Evolutionary conservation across 768 basidiomycete species (phyloP).

Genomic region (Wakefieldia striispora): DNA sequence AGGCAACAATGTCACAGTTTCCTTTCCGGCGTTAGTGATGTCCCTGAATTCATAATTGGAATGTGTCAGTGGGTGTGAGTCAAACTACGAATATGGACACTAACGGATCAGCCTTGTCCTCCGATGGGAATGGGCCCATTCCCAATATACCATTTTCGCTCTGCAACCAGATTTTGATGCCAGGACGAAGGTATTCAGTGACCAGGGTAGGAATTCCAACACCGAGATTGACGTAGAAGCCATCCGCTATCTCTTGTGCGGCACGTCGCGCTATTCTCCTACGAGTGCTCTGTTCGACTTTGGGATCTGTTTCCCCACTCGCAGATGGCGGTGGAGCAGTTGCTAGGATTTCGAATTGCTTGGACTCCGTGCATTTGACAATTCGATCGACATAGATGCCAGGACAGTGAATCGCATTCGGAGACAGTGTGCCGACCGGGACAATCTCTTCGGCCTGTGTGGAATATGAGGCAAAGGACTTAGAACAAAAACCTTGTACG

Average conservation of each 20-base stretch:
- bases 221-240: slow-evolving; percentile 82
- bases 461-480: neutral
- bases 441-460: slow-evolving; percentile 82
- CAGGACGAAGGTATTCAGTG: slow-evolving; percentile 67
- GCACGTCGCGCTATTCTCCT: slow-evolving; percentile 79
- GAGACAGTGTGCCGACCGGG: slow-evolving; percentile 72
- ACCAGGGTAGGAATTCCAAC: slow-evolving; percentile 91
- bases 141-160: slow-evolving; percentile 88
- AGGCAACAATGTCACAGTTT: slow-evolving; percentile 87
- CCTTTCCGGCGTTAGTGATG: slow-evolving; percentile 90
- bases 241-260: slow-evolving; percentile 83
- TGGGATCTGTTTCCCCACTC: slow-evolving; percentile 43
- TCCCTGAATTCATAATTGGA: slow-evolving; percentile 52
- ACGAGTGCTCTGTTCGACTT: slow-evolving; percentile 51
- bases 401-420: slow-evolving; percentile 78
- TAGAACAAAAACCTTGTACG: slow-evolving; percentile 5
- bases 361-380: slow-evolving; percentile 69
- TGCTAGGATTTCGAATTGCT: slow-evolving; percentile 71
- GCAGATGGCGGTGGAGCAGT: slow-evolving; percentile 47
- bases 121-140: slow-evolving; percentile 81
- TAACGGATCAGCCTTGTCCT: slow-evolving; percentile 75
- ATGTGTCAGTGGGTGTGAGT: slow-evolving; percentile 26
- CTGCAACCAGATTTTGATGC: slow-evolving; percentile 78
- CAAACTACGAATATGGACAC: slow-evolving; percentile 24
- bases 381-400: slow-evolving; percentile 85